A percentile compares a stretch with the other conserved stretches of the same genome.
Conservation (phyloP, 192 early-diverging fungal species). For the Backusella circina region DNA sequence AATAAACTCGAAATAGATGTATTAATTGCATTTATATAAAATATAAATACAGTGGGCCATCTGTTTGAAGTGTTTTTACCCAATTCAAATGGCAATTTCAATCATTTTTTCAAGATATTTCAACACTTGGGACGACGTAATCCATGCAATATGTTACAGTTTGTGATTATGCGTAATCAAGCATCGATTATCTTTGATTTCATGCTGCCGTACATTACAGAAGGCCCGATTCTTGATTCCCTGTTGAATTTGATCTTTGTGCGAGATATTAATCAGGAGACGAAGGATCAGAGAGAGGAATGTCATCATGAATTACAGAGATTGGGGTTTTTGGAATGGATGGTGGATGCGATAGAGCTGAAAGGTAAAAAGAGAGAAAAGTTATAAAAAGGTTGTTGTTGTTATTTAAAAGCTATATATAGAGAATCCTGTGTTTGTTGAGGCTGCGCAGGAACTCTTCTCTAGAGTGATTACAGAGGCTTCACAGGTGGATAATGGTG, state of each 20-base stretch:
- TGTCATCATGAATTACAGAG: slow-evolving; percentile 2
- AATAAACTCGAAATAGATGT: background rate
- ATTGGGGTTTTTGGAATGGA: slow-evolving; percentile 13
- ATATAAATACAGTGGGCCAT: background rate
- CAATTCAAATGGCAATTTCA: slow-evolving; percentile 24
- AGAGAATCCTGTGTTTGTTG: slow-evolving; percentile 11
- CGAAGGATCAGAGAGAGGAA: slow-evolving; percentile 15
- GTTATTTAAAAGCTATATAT: background rate
- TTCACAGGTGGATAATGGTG: slow-evolving; percentile 22
- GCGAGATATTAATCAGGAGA: slow-evolving; percentile 15
- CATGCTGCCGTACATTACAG: slow-evolving; percentile 24
- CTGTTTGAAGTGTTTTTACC: slow-evolving; percentile 29
- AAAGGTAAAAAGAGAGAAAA: background rate
- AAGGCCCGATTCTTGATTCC: slow-evolving; percentile 14
- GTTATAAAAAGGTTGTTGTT: background rate
- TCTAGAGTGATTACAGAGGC: slow-evolving; percentile 25
- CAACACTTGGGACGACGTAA: slow-evolving; percentile 23
- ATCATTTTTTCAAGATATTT: slow-evolving; percentile 35
- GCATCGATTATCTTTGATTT: slow-evolving; percentile 19
- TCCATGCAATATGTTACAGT: slow-evolving; percentile 24
- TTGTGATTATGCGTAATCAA: slow-evolving; percentile 14
- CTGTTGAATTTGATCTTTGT: slow-evolving; percentile 25
- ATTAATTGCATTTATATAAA: background rate
- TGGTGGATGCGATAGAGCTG: slow-evolving; percentile 16
- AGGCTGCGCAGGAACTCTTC: slow-evolving; percentile 19